phyloP scores from a whole-genome alignment of 176 grass and related monocot genomes.

The Puya raimondii region DNA sequence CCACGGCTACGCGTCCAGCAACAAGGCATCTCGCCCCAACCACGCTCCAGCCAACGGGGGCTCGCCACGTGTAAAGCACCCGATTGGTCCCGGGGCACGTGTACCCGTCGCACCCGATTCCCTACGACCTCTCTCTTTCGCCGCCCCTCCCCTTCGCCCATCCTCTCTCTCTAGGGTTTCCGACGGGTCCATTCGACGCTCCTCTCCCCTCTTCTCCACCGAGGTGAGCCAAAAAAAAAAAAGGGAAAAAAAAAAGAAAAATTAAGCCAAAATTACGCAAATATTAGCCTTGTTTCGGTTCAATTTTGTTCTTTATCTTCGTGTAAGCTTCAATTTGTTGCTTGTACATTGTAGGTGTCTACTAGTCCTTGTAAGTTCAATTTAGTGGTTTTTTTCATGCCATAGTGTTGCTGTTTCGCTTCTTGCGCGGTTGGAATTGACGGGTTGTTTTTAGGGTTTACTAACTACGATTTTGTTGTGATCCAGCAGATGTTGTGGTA shows the following conservation, averaged over 20 bases:
- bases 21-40: too few species aligned
- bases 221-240: conserved; percentile 10
- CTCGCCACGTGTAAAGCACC: conserved; percentile 14
- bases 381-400: too few species aligned
- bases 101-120: conserved; percentile 17
- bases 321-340: too few species aligned
- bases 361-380: too few species aligned
- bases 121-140: conserved; percentile 21
- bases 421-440: too few species aligned
- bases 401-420: too few species aligned
- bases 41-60: background rate
- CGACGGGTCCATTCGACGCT: background rate
- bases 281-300: background rate
- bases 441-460: too few species aligned
- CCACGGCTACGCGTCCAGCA: too few species aligned
- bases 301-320: too few species aligned
- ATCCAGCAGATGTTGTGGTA: too few species aligned
- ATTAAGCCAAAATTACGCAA: background rate
- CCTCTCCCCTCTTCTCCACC: background rate
- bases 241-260: background rate
- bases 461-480: too few species aligned
- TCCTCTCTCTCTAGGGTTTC: conserved; percentile 16
- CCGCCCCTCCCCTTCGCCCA: conserved; percentile 9
- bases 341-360: too few species aligned
- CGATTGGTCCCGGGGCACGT: conserved; percentile 15